A percentile compares a stretch with the other conserved stretches of the same genome.
These are phyloP conservation scores for Globisporangium cylindrosporum DNA, from an alignment of 352 stramenopile genomes.

Conservation along the genomic window DNA sequence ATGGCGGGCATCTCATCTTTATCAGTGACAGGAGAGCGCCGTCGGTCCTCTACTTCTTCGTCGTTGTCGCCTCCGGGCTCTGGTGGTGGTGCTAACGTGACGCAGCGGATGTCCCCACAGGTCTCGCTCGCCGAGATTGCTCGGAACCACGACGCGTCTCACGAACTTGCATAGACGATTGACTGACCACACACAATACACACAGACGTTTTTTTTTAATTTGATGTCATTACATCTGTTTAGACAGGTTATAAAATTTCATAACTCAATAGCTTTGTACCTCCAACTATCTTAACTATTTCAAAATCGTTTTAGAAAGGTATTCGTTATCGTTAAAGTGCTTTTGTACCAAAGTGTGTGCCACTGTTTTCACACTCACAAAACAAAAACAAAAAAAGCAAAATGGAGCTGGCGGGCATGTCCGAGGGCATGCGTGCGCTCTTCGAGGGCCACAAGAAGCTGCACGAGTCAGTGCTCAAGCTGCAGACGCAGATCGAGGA, in stretches of 20 bases:
- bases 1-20: slow-evolving; percentile 10
- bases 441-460: slow-evolving; percentile 61
- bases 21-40: not conserved
- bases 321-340: not conserved
- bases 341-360: no score
- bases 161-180: slow-evolving; percentile 28
- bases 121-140: slow-evolving; percentile 60
- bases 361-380: not conserved
- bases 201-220: not conserved
- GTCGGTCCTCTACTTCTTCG: not conserved
- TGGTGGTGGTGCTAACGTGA: not conserved
- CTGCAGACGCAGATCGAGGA: slow-evolving; percentile 78
- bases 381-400: not conserved
- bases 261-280: not conserved
- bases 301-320: not conserved
- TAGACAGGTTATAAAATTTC: slow-evolving; percentile 1
- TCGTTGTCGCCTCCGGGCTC: not conserved
- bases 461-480: slow-evolving; percentile 69
- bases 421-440: slow-evolving; percentile 75
- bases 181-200: not conserved
- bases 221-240: not conserved
- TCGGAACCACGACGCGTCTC: slow-evolving; percentile 38
- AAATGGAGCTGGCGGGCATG: slow-evolving; percentile 22
- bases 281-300: not conserved
- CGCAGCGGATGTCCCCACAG: slow-evolving; percentile 22